phyloP scores from a whole-genome alignment of 1,284 basidiomycete species.

The Cryptococcus deneoformans region DNA sequence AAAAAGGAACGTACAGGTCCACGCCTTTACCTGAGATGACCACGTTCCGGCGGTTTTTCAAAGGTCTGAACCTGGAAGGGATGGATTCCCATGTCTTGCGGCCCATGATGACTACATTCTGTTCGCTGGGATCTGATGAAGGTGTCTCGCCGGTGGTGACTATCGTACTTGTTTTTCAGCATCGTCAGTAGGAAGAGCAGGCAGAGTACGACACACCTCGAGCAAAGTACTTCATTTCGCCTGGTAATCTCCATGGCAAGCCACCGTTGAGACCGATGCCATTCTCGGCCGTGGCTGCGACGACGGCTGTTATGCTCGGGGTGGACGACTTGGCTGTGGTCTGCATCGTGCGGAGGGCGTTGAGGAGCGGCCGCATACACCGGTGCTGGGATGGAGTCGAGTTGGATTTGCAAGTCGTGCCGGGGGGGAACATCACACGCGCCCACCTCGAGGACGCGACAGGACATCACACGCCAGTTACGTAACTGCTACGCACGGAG shows the following conservation, averaged over 20 bases:
- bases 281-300: constrained; percentile 81
- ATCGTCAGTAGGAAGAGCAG: background rate
- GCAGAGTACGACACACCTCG: constrained; percentile 48
- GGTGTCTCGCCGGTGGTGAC: constrained; percentile 41
- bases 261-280: constrained; percentile 76
- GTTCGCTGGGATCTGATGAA: background rate
- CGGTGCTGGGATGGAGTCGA: no score
- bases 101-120: constrained; percentile 92
- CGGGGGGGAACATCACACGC: no score
- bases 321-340: no score
- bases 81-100: constrained; percentile 98
- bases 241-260: constrained; percentile 86
- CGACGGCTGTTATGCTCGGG: constrained; percentile 71
- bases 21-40: constrained; percentile 69
- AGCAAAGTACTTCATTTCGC: constrained; percentile 93
- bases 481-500: background rate
- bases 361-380: no score
- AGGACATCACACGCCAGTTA: background rate
- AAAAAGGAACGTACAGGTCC: constrained; percentile 58
- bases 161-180: constrained; percentile 6
- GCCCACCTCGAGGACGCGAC: background rate
- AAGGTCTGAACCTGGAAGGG: constrained; percentile 79
- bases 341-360: no score
- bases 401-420: no score
- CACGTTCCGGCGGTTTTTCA: constrained; percentile 73